phyloP scores from a whole-genome alignment of 2,329 filamentous ascomycete species.

The Sordariomycetes sp. region DNA sequence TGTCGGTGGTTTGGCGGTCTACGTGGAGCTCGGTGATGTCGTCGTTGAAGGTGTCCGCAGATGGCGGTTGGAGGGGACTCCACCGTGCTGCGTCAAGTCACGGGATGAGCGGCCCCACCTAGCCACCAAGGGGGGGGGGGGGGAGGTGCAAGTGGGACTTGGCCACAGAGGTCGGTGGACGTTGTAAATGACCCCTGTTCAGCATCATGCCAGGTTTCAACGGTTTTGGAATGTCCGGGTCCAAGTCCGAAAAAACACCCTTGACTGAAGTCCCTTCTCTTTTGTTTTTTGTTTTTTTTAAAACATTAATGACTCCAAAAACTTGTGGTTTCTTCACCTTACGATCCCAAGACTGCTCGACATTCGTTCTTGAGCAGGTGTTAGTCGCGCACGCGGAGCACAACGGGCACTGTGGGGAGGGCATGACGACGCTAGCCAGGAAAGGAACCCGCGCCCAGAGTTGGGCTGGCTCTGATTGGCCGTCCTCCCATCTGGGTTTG shows the following conservation, averaged over 20 bases:
- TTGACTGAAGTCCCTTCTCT: no score
- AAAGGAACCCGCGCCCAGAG: background rate
- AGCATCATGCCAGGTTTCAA: background rate
- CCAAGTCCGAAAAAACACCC: no score
- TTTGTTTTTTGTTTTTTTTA: no score
- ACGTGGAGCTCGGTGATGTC: background rate
- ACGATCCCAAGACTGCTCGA: background rate
- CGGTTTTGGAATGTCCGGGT: background rate
- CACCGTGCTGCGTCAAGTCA: background rate
- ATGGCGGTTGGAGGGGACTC: background rate
- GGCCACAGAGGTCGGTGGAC: no score
- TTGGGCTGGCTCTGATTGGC: background rate
- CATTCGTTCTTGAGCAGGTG: background rate
- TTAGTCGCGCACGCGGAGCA: background rate
- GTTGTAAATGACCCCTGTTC: background rate
- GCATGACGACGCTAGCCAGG: background rate
- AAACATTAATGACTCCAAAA: background rate
- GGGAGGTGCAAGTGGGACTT: no score
- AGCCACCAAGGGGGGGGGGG: no score
- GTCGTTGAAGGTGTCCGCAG: background rate
- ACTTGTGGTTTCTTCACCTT: background rate
- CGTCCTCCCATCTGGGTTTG: background rate
- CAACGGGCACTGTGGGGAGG: background rate
- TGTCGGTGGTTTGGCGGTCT: background rate
- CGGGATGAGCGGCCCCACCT: background rate